phyloP scores from a whole-genome alignment of 192 early-diverging fungal species.

The Anaeromyces robustus region DNA sequence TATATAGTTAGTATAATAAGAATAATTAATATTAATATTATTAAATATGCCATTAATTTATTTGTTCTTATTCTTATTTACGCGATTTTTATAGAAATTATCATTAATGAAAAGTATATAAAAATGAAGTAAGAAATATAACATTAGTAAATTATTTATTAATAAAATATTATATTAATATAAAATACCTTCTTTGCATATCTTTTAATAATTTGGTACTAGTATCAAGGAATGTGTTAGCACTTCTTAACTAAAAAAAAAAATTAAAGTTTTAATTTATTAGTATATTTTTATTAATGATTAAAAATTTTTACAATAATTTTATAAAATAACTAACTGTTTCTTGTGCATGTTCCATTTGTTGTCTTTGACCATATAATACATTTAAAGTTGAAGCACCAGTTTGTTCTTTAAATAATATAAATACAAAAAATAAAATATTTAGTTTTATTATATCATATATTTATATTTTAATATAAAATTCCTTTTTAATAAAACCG shows the following conservation, averaged over 20 bases:
- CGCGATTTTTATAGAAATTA: too few species aligned
- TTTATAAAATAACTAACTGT: conserved; percentile 29
- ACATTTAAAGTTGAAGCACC: conserved; percentile 71
- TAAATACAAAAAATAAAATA: too few species aligned
- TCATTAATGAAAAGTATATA: too few species aligned
- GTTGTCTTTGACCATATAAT: conserved; percentile 75
- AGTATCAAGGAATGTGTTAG: conserved; percentile 34
- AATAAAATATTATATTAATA: conserved; percentile 31
- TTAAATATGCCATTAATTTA: not conserved
- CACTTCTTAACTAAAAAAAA: conserved; percentile 17
- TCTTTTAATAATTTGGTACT: conserved; percentile 29
- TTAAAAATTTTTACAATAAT: not conserved
- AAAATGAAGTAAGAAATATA: too few species aligned
- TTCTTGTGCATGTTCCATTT: conserved; percentile 72
- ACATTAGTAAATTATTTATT: too few species aligned
- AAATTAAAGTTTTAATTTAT: too few species aligned
- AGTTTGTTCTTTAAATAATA: conserved; percentile 46
- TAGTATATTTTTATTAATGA: not conserved
- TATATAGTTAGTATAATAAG: not conserved
- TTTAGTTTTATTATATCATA: too few species aligned
- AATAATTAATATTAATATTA: not conserved
- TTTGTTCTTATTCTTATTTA: not conserved
- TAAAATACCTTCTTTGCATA: conserved; percentile 61
- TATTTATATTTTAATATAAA: not conserved
- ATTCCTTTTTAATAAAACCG: not conserved